phyloP scores from a whole-genome alignment of 2,329 filamentous ascomycete species.

The Botrytis cinerea region DNA sequence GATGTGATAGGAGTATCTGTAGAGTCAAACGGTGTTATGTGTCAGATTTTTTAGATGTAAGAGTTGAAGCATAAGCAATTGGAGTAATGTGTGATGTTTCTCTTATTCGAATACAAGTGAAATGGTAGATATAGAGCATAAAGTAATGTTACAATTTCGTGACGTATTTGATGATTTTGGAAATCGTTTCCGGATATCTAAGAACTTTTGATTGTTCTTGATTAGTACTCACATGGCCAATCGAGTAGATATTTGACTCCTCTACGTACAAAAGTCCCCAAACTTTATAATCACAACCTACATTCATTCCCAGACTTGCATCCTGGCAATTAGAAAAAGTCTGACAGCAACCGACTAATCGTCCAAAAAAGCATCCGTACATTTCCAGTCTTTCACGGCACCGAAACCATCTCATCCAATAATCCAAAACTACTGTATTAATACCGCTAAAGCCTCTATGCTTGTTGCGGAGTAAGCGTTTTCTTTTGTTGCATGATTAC shows the following conservation, averaged over 20 bases:
- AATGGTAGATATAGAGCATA: accelerated
- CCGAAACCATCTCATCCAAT: background rate
- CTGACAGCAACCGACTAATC: background rate
- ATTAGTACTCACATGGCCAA: background rate
- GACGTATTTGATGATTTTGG: accelerated
- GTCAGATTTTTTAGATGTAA: background rate
- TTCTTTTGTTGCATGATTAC: constrained; percentile 5
- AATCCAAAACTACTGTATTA: too few relatives aligned
- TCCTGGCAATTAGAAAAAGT: too few relatives aligned
- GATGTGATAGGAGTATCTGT: background rate
- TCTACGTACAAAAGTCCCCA: background rate
- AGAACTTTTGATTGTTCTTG: background rate
- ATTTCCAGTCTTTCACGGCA: background rate
- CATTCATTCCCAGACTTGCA: too few relatives aligned
- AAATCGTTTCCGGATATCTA: background rate
- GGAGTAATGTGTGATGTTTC: background rate
- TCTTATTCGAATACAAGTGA: background rate
- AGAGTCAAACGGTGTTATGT: background rate
- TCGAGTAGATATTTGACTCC: accelerated
- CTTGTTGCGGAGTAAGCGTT: constrained; percentile 8
- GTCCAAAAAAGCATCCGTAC: background rate
- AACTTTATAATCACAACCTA: background rate
- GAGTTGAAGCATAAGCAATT: background rate
- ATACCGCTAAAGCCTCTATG: background rate
- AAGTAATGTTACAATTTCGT: background rate